phyloP scores from a whole-genome alignment of 2,329 filamentous ascomycete genomes.

The Beauveria australis region DNA sequence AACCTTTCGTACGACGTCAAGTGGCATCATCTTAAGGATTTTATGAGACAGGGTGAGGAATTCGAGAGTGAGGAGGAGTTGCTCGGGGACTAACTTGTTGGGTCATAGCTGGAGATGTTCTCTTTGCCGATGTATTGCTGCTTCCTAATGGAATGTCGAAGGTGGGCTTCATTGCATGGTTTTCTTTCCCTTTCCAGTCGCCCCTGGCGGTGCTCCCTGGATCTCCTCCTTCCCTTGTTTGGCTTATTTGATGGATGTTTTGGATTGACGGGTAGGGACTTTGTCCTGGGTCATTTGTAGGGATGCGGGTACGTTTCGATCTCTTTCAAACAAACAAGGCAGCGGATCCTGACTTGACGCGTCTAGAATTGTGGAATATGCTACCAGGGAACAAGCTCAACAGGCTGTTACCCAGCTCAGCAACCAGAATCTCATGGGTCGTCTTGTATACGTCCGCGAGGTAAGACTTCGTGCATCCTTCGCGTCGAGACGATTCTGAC shows the following conservation, averaged over 20 bases:
- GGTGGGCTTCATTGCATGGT: constrained; percentile 93
- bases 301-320: constrained; percentile 86
- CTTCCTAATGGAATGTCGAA: constrained; percentile 99
- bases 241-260: constrained; percentile 65
- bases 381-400: constrained; percentile 97
- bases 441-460: constrained; percentile 97
- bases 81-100: constrained; percentile 30
- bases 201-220: constrained; percentile 22
- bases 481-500: constrained; percentile 10
- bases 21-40: constrained; percentile 99
- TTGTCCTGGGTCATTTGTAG: constrained; percentile 85
- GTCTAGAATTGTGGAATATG: constrained; percentile 98
- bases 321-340: background rate
- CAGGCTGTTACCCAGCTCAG: constrained; percentile 94
- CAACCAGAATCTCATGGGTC: constrained; percentile 98
- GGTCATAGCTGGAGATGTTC: constrained; percentile 83
- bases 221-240: constrained; percentile 59
- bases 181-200: constrained; percentile 36
- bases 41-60: constrained; percentile 94
- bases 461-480: constrained; percentile 35
- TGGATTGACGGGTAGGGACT: constrained; percentile 99
- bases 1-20: constrained; percentile 99
- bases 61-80: constrained; percentile 18
- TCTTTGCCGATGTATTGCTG: constrained; percentile 98
- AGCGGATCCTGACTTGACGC: constrained; percentile 22